Evolutionary conservation across 2,329 filamentous ascomycete species (phyloP), one percentile per base, ranked within the genome.

Genomic region (Aspergillus neoniger): DNA sequence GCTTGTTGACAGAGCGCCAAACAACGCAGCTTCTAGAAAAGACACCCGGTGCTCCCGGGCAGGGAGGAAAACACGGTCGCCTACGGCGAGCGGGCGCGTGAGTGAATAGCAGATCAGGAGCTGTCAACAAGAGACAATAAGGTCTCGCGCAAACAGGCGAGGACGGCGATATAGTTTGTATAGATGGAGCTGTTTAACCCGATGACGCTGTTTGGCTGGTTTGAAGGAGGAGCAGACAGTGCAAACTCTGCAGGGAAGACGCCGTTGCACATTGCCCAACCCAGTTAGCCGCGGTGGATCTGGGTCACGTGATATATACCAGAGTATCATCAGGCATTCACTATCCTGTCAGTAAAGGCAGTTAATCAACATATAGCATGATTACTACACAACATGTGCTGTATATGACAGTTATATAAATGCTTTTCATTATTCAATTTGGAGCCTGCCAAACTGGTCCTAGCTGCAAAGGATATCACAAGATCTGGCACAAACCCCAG

Each of bases 181-280:
- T 21, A n/a, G 47, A 50, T 50, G 12, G 25, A 30, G 10, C 30
- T 28, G 69, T 72, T 68, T 66, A 60, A 59, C 59, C 59, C 58
- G 66, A 71, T 67, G 67, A 69, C 64, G 69, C 63, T 74, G 73
- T 76, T 76, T 76, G 73, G 63, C 69, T 64, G 66, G 74, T 76
- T 77, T 77, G 75, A 75, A 76, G 69, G 55, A 67, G 62, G 62
- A 67, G 64, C 74, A 76, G 74, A 77, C 74, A 77, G 60, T 77
- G 74, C 74, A 77, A 77, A 76, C 73, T 68, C 63, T 68, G 71
- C 58, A 75, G 23, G 53, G 39, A 55, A 55, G 39, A 39, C 49
- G 17, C 51, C n/a, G 39, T 44, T 28, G 36, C 52, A 36, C 23
- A 30, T 44, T 44, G 52, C 52, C 52, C 23, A 28, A 32, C n/a